These are phyloP conservation scores for Suhomyces terraborum DNA, from an alignment of 1,139 yeast genomes.

Conservation along the genomic window DNA sequence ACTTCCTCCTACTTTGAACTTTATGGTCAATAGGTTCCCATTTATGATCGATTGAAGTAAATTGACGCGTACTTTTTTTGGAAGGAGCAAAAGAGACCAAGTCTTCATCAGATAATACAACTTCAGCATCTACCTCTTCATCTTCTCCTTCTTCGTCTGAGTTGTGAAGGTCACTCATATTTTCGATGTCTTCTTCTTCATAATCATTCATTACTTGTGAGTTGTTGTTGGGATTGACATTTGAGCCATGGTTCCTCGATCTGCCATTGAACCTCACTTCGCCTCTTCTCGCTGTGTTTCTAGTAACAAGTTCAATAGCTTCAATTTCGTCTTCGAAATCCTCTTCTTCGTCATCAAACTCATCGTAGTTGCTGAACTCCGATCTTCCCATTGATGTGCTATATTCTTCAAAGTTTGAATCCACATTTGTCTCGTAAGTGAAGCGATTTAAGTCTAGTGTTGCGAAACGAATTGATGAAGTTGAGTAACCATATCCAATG, in stretches of 20 bases:
- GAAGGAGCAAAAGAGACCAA: slow-evolving; percentile 9
- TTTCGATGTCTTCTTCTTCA: slow-evolving; percentile 33
- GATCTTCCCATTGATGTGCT: not conserved
- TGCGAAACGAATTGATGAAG: slow-evolving; percentile 8
- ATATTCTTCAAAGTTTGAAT: slow-evolving; percentile 1
- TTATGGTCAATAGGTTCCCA: slow-evolving; percentile 51
- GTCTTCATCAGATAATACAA: slow-evolving; percentile 23
- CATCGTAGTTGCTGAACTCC: slow-evolving; percentile 1
- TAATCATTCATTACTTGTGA: slow-evolving; percentile 22
- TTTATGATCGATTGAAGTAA: slow-evolving; percentile 25
- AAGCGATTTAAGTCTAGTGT: slow-evolving; percentile 13
- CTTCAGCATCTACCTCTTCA: slow-evolving; percentile 25
- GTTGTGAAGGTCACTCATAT: slow-evolving; percentile 37
- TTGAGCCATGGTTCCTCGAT: not conserved
- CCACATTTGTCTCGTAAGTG: slow-evolving; percentile 2
- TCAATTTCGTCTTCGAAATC: slow-evolving; percentile 17
- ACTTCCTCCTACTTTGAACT: slow-evolving; percentile 43
- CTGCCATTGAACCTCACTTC: not conserved
- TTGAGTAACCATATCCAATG: slow-evolving; percentile 3
- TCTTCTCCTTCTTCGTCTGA: slow-evolving; percentile 42
- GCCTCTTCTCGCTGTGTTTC: slow-evolving; percentile 4
- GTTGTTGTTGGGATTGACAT: not conserved
- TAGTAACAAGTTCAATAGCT: slow-evolving; percentile 14
- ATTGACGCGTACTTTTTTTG: not conserved
- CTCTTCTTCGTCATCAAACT: slow-evolving; percentile 16